A percentile compares a stretch with the other conserved stretches of the same genome.
Conservation (phyloP, 2,329 filamentous ascomycete species). For the Leptographium procerum region DNA sequence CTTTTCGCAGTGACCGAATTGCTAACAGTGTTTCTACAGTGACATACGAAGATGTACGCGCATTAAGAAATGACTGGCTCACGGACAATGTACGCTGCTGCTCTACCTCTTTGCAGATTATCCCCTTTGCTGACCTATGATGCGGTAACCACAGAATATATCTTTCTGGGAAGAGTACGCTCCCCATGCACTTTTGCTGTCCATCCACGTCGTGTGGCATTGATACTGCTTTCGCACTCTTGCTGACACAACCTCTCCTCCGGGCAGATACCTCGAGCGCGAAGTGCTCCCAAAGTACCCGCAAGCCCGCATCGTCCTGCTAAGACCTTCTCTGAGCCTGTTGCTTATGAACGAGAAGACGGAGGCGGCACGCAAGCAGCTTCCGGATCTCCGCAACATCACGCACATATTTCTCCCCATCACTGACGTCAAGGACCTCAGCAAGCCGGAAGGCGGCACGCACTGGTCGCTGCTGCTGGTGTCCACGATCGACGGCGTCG, state of each 20-base stretch:
- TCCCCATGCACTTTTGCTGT: not conserved
- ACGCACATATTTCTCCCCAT: constrained; percentile 94
- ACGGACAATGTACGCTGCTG: constrained; percentile 66
- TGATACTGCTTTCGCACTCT: not conserved
- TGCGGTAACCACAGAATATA: constrained; percentile 56
- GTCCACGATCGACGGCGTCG: constrained; percentile 74
- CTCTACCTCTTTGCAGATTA: not conserved
- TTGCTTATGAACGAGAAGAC: constrained; percentile 61
- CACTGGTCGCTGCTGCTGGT: constrained; percentile 95
- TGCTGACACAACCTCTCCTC: constrained; percentile 1
- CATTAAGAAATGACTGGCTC: constrained; percentile 85
- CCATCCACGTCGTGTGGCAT: not conserved
- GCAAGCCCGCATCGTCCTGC: constrained; percentile 75
- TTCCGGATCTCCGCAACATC: constrained; percentile 68
- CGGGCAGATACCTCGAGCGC: constrained; percentile 64
- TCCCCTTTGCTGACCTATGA: not conserved
- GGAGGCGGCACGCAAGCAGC: constrained; percentile 16
- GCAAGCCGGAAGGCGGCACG: constrained; percentile 73
- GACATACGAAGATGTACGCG: constrained; percentile 79
- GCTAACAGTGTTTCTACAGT: constrained; percentile 36
- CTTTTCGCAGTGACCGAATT: too few relatives aligned
- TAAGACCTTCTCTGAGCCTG: constrained; percentile 89
- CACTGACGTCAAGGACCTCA: constrained; percentile 73
- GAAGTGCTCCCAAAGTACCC: constrained; percentile 74
- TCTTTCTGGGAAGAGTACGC: constrained; percentile 92